A percentile compares a stretch with the other conserved stretches of the same genome.
Conservation (phyloP, 2,329 filamentous ascomycete species). For the Penicillium sp. region DNA sequence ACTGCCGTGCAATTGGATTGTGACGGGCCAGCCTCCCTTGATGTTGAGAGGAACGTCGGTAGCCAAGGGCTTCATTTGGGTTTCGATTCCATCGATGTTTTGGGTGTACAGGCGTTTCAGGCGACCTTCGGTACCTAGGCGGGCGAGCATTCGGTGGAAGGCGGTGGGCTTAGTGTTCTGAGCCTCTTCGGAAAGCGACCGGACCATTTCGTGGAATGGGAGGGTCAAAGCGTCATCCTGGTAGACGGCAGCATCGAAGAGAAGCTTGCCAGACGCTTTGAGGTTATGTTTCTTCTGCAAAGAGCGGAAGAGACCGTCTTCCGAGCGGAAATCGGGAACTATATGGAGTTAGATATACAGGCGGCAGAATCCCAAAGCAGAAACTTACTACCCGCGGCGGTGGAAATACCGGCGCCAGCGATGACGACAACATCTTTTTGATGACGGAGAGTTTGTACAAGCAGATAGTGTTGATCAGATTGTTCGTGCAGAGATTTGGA, state of each 20-base stretch:
- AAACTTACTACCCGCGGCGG: constrained; percentile 82
- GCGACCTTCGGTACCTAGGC: constrained; percentile 81
- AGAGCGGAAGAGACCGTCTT: constrained; percentile 83
- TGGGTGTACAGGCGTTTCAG: constrained; percentile 91
- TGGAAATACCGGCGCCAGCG: constrained; percentile 94
- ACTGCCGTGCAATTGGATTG: constrained; percentile 90
- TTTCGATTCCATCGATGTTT: constrained; percentile 96
- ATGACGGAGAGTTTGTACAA: constrained; percentile 75
- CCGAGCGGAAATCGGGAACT: constrained; percentile 96
- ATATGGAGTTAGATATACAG: constrained; percentile 15
- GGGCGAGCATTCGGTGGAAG: constrained; percentile 93
- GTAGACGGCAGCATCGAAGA: constrained; percentile 98
- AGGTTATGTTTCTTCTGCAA: constrained; percentile 85
- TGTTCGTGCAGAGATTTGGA: constrained; percentile 52
- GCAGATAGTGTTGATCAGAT: constrained; percentile 64
- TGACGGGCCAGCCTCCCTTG: constrained; percentile 90
- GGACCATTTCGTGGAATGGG: constrained; percentile 95
- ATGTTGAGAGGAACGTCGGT: constrained; percentile 79
- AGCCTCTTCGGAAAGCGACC: constrained; percentile 78
- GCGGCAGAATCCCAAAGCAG: constrained; percentile 21
- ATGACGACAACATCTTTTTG: constrained; percentile 97
- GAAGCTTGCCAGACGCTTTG: constrained; percentile 88
- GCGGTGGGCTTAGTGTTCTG: constrained; percentile 76
- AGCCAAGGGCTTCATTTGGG: constrained; percentile 73
- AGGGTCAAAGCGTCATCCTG: constrained; percentile 85